These are phyloP conservation scores for Apiosordaria backusii DNA, from an alignment of 495 filamentous ascomycete genomes.

Conservation along the genomic window DNA sequence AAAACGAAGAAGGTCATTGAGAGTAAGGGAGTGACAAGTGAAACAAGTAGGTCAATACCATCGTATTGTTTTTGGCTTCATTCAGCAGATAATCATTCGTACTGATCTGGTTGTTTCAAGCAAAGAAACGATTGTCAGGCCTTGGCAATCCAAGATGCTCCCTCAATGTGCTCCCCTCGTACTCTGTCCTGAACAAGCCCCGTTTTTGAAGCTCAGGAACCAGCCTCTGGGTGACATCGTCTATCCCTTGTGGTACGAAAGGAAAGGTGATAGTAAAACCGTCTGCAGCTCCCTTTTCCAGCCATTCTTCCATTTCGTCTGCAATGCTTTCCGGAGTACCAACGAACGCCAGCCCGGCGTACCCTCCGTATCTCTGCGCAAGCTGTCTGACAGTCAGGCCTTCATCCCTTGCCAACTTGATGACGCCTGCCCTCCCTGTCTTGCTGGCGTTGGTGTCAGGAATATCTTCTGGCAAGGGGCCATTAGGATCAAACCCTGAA, in stretches of 20 bases:
- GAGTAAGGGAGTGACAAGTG: too few relatives aligned
- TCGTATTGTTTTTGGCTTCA: too few relatives aligned
- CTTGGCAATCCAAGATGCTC: slow-evolving; percentile 52
- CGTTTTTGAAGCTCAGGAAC: slow-evolving; percentile 51
- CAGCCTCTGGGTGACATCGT: slow-evolving; percentile 46
- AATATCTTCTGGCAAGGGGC: slow-evolving; percentile 44
- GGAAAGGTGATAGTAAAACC: slow-evolving; percentile 49
- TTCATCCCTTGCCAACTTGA: slow-evolving; percentile 44
- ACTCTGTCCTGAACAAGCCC: slow-evolving; percentile 50
- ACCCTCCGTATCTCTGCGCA: slow-evolving; percentile 50
- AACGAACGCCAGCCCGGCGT: slow-evolving; percentile 50
- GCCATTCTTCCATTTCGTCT: slow-evolving; percentile 48
- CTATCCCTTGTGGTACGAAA: slow-evolving; percentile 50
- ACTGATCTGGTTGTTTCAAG: background rate
- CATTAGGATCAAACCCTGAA: slow-evolving; percentile 47
- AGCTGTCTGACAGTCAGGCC: slow-evolving; percentile 48
- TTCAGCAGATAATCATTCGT: too few relatives aligned
- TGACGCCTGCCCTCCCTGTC: slow-evolving; percentile 41
- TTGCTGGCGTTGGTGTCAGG: slow-evolving; percentile 55
- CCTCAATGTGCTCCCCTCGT: slow-evolving; percentile 38
- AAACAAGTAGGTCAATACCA: too few relatives aligned
- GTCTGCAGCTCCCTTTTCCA: slow-evolving; percentile 44
- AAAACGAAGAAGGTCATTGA: too few relatives aligned
- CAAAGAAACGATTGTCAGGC: slow-evolving; percentile 51
- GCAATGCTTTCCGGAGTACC: slow-evolving; percentile 48